Base-by-base conservation (phyloP, 345 rosid genomes). In the Eucalyptus shirleyi region DNA sequence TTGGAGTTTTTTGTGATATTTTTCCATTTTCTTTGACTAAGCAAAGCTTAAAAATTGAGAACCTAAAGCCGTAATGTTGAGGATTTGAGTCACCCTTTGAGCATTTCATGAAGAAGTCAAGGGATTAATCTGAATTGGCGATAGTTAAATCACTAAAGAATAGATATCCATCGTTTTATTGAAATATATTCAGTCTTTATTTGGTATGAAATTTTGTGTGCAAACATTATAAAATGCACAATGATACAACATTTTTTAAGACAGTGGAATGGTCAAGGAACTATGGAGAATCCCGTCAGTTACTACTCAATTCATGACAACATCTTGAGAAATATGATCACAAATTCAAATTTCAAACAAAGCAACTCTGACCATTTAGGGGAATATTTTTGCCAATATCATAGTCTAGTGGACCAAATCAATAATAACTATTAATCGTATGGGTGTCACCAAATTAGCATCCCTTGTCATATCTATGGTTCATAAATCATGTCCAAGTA, bases 201-300 rank as follows among this genome's bases (percentile, higher is more conserved):
- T 12, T n/a, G 12, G 77, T 16, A n/a, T 37, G 16, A 21, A 77
- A 37, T 77, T 37, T 77, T 37, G 14, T 37, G 83, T 11, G 47
- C 5, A 37, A 72, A 24, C 28, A 12, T 37, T 77, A 77, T 2
- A 19, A 77, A 77, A 37, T 72, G 83, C 28, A 21, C 15, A 6
- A 72, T 21, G 44, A 18, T 34, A 69, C 45, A 77, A 37, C 28
- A 2, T 11, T 77, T 12, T 6, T 19, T 72, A 72, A 72, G 45
- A 19, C 3, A 4, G 2, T 37, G 45, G 83, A 21, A 37, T 6
- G 28, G 28, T 37, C 26, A 77, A 37, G 14, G 28, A 24, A 37
- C 15, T 12, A 0, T 21, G 18, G 15, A 37, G 26, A 72, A 37
- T 40, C 26, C 6, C 3, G 0, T 72, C 3, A 0, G 5, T 19